Percentiles rank a stretch among this genome's conserved stretches.
These are phyloP conservation scores for Viola odorata DNA, from an alignment of 345 rosid species.

Conservation along the genomic window DNA sequence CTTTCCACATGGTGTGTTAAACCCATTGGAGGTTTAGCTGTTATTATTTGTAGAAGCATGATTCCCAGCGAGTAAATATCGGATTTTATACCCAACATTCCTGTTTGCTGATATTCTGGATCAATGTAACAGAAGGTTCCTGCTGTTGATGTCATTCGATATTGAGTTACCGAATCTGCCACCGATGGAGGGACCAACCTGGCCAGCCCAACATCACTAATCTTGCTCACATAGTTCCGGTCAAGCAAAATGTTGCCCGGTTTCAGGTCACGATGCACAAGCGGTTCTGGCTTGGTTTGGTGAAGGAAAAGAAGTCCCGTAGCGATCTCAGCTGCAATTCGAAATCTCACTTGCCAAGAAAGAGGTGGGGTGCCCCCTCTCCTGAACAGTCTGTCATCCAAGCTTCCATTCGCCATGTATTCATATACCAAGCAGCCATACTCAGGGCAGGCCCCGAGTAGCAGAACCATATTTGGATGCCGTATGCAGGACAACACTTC, in stretches of 20 bases:
- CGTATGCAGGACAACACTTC: slow-evolving; percentile 75
- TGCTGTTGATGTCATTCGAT: slow-evolving; percentile 83
- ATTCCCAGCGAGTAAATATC: slow-evolving; percentile 81
- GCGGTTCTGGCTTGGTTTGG: slow-evolving; percentile 88
- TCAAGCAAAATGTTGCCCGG: slow-evolving; percentile 87
- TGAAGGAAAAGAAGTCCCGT: slow-evolving; percentile 85
- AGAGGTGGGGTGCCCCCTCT: slow-evolving; percentile 48
- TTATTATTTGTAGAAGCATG: slow-evolving; percentile 73
- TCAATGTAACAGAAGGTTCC: slow-evolving; percentile 94
- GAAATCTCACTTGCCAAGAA: slow-evolving; percentile 71
- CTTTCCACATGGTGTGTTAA: slow-evolving; percentile 56
- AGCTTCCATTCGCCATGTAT: slow-evolving; percentile 87
- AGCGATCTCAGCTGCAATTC: slow-evolving; percentile 75
- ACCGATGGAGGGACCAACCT: slow-evolving; percentile 90
- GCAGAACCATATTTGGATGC: slow-evolving; percentile 94
- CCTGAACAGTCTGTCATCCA: slow-evolving; percentile 68
- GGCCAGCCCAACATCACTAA: slow-evolving; percentile 85
- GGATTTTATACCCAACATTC: slow-evolving; percentile 80
- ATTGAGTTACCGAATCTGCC: slow-evolving; percentile 59
- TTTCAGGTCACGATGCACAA: slow-evolving; percentile 89
- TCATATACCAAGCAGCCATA: slow-evolving; percentile 86
- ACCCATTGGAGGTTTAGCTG: slow-evolving; percentile 90
- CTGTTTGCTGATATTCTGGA: slow-evolving; percentile 91
- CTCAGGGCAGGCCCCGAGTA: slow-evolving; percentile 89
- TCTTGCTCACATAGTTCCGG: slow-evolving; percentile 79